These are phyloP conservation scores for Aspergillus kassunensis DNA, from an alignment of 495 filamentous ascomycete species.

Conservation along the genomic window DNA sequence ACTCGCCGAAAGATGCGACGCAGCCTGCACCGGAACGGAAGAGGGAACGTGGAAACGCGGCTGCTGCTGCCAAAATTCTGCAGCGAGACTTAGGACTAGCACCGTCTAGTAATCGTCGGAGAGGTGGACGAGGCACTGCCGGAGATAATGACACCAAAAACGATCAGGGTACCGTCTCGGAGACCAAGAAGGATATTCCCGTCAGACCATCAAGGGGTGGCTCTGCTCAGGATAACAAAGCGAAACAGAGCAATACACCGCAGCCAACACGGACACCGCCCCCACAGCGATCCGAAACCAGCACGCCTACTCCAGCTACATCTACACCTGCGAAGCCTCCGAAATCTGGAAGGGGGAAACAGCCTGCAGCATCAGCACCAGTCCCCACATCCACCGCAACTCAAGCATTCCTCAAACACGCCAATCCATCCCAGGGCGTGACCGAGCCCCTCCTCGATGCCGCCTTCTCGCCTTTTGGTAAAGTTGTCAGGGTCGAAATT, in stretches of 20 bases:
- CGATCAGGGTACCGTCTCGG: slow-evolving; percentile 30
- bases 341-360: slow-evolving; percentile 33
- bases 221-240: slow-evolving; percentile 24
- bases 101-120: slow-evolving; percentile 48
- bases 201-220: slow-evolving; percentile 27
- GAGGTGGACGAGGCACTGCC: slow-evolving; percentile 34
- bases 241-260: slow-evolving; percentile 15
- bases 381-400: slow-evolving; percentile 45
- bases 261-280: slow-evolving; percentile 28
- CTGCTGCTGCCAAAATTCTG: slow-evolving; percentile 76
- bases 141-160: slow-evolving; percentile 31
- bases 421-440: slow-evolving; percentile 85
- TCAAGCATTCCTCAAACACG: slow-evolving; percentile 90
- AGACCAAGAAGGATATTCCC: slow-evolving; percentile 31
- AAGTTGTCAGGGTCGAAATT: slow-evolving; percentile 75
- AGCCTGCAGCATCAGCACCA: slow-evolving; percentile 26
- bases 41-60: slow-evolving; percentile 65
- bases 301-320: slow-evolving; percentile 26
- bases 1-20: slow-evolving; percentile 29
- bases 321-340: slow-evolving; percentile 29
- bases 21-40: slow-evolving; percentile 45
- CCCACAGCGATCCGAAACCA: slow-evolving; percentile 22
- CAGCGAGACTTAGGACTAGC: slow-evolving; percentile 88
- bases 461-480: slow-evolving; percentile 66
- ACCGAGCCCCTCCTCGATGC: slow-evolving; percentile 72